phyloP scores from a whole-genome alignment of 2,329 filamentous ascomycete species.

The Clonostachys rhizophaga region DNA sequence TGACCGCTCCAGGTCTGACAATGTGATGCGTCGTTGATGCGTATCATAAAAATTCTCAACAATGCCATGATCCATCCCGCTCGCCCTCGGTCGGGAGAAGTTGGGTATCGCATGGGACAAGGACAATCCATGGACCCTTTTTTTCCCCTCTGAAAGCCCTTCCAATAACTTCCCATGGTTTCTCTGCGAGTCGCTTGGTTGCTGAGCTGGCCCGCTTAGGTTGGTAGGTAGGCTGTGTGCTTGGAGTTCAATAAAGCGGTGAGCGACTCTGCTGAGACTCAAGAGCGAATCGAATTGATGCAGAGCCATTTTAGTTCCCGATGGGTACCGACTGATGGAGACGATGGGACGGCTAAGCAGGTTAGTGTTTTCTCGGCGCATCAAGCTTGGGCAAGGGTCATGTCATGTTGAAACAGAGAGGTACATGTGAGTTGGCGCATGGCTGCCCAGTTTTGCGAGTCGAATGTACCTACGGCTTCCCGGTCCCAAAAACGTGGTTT shows the following conservation, averaged over 20 bases:
- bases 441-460: conserved; percentile 28
- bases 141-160: not conserved
- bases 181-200: too few species aligned
- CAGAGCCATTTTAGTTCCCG: conserved; percentile 2
- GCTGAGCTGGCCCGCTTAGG: not conserved
- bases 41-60: too few species aligned
- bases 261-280: not conserved
- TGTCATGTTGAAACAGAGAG: not conserved
- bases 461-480: conserved; percentile 3
- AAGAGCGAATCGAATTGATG: not conserved
- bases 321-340: conserved; percentile 1
- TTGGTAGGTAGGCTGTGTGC: not conserved
- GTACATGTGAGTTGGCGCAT: conserved; percentile 22
- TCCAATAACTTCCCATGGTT: too few species aligned
- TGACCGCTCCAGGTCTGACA: conserved; percentile 1
- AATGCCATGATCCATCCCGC: too few species aligned
- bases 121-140: not conserved
- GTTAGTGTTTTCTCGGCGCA: not conserved
- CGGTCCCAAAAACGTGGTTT: too few species aligned
- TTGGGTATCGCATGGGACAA: too few species aligned
- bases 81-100: too few species aligned
- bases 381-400: not conserved
- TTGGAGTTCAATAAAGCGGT: conserved; percentile 2
- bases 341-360: not conserved
- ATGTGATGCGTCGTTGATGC: too few species aligned